phyloP scores from a whole-genome alignment of 2,329 filamentous ascomycete genomes.

The Hypoxylon sp. region DNA sequence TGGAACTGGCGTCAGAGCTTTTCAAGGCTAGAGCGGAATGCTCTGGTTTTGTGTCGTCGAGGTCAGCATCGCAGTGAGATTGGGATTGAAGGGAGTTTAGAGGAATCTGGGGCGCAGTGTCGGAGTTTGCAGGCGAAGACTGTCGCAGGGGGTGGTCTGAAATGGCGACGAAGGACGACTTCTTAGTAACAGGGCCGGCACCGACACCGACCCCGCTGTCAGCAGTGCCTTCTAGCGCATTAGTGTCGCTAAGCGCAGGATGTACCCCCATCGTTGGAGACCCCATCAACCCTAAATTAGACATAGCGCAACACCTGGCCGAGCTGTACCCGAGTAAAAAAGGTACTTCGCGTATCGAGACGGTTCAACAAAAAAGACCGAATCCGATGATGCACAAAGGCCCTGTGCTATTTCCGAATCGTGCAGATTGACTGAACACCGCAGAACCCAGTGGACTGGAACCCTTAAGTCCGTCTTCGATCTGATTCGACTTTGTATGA shows the following conservation, averaged over 20 bases:
- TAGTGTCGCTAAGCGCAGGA: conserved; percentile 46
- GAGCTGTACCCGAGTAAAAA: conserved; percentile 15
- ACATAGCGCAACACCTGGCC: conserved; percentile 34
- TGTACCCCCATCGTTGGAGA: conserved; percentile 49
- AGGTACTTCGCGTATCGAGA: conserved; percentile 10
- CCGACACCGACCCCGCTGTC: conserved; percentile 43
- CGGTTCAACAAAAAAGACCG: conserved; percentile 35
- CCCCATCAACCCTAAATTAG: conserved; percentile 46
- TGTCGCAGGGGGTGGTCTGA: conserved; percentile 35
- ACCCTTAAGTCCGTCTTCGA: conserved; percentile 31
- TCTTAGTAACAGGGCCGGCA: conserved; percentile 45
- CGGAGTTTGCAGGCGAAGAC: conserved; percentile 42
- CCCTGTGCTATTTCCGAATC: conserved; percentile 37
- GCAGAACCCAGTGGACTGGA: conserved; percentile 14
- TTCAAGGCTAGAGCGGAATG: conserved; percentile 49
- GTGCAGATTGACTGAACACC: conserved; percentile 28
- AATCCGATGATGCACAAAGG: conserved; percentile 29
- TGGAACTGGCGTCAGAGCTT: conserved; percentile 48
- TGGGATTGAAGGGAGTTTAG: conserved; percentile 27
- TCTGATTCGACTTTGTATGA: conserved; percentile 22
- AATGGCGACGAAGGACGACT: conserved; percentile 35
- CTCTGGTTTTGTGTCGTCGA: conserved; percentile 43
- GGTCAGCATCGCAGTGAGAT: conserved; percentile 47
- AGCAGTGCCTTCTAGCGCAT: conserved; percentile 50
- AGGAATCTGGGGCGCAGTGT: conserved; percentile 34